Evolutionary conservation across 176 grass and related monocot species (phyloP), one percentile per base, ranked within the genome.

Genomic region (Triticum timopheevii): DNA sequence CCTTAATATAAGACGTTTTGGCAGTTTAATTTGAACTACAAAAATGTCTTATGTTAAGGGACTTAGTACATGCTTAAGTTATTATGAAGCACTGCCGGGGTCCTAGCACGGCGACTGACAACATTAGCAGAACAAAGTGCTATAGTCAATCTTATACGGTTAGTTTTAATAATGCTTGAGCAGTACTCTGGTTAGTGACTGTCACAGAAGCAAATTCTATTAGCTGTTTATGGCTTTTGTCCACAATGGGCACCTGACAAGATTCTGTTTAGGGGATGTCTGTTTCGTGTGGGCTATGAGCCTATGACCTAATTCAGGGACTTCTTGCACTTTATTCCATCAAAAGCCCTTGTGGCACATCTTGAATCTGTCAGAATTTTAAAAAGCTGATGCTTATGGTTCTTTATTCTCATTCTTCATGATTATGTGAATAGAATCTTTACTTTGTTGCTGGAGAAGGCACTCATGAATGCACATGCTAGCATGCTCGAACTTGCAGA

Each of bases 401-500:
- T 44, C 33, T 82, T 45, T 84, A 50, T 58, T 54, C 69, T 83
- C 66, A 83, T 9, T 38, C 49, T 25, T 34, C 22, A 22, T 25
- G 39, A 72, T 82, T 88, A 56, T 58, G 61, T 69, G 59, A 71
- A 40, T 68, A 34, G 65, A 74, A 73, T 44, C 7, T 44, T 30
- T 39, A 8, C 3, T 42, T 61, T 31, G 19, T 33, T 82, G 59
- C 42, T 90, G 54, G 59, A 31, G 59, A 64, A 61, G n/a, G 15
- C 10, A 67, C 44, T 72, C 44, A 28, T 85, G 40, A 47, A 39
- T 91, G 30, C 19, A 69, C 20, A 38, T 63, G 24, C 30, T 61
- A 70, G 66, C 50, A 8, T 6, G 65, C 56, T 39, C 54, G 35
- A 74, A 66, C 44, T 36, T 80, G 47, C 65, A 79, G 22, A 72